Percentiles rank a stretch among this genome's conserved stretches.
These are phyloP conservation scores for Penicillium sp. DNA, from an alignment of 2,329 filamentous ascomycete species.

Conservation along the genomic window DNA sequence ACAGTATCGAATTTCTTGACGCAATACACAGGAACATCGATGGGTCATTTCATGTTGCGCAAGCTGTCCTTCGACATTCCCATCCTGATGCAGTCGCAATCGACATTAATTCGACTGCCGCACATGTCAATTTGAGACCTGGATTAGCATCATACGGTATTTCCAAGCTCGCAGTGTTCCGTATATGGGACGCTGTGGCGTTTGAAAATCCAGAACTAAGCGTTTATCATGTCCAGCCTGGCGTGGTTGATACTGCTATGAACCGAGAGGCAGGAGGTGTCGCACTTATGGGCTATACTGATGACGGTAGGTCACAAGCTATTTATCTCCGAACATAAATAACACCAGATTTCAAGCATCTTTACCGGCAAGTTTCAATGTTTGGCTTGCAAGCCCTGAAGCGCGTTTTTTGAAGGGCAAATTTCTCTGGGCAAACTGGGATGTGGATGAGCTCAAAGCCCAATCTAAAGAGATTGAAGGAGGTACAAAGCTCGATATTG, in stretches of 20 bases:
- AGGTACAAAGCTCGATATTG: background rate
- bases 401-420: conserved; percentile 53
- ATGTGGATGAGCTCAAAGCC: conserved; percentile 54
- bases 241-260: conserved; percentile 28
- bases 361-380: conserved; percentile 48
- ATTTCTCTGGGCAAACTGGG: conserved; percentile 57
- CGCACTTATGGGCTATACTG: background rate
- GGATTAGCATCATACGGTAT: conserved; percentile 30
- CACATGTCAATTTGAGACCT: conserved; percentile 37
- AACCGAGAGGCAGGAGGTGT: background rate
- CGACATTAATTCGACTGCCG: conserved; percentile 6
- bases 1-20: conserved; percentile 36
- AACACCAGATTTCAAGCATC: conserved; percentile 15
- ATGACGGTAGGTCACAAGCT: background rate
- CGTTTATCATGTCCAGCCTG: conserved; percentile 38
- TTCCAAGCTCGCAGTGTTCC: conserved; percentile 35
- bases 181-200: conserved; percentile 33
- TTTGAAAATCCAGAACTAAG: conserved; percentile 30
- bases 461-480: conserved; percentile 38
- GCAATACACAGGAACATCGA: conserved; percentile 5
- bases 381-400: conserved; percentile 53
- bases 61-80: conserved; percentile 44
- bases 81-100: conserved; percentile 26
- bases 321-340: background rate
- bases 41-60: conserved; percentile 8